Evolutionary conservation across 2,329 filamentous ascomycete species (phyloP).

Genomic region (Nemania sp.): DNA sequence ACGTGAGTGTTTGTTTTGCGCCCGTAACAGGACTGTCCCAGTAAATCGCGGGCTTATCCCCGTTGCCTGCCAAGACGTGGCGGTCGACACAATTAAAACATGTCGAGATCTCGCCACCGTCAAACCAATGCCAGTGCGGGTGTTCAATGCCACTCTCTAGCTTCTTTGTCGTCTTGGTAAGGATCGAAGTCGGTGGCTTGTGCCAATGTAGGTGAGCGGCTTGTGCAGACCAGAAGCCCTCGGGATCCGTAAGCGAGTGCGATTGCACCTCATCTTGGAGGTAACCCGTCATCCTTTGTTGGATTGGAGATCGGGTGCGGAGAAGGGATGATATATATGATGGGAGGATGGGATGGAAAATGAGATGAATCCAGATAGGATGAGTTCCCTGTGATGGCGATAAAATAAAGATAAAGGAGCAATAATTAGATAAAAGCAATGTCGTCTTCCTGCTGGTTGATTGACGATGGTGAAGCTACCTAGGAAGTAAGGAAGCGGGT

Average conservation of each 20-base stretch:
- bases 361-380: not conserved
- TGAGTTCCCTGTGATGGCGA: not conserved
- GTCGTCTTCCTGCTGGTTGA: not conserved
- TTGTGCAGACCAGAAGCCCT: constrained; percentile 80
- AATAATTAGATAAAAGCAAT: not conserved
- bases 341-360: not conserved
- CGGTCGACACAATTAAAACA: constrained; percentile 93
- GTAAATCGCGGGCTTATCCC: constrained; percentile 79
- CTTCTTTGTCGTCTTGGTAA: constrained; percentile 71
- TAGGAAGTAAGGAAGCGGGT: too few species aligned
- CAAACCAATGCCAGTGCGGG: constrained; percentile 90
- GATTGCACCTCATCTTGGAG: constrained; percentile 65
- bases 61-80: constrained; percentile 84
- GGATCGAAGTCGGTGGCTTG: constrained; percentile 73
- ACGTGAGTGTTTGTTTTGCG: constrained; percentile 78
- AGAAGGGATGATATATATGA: not conserved
- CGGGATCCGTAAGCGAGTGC: constrained; percentile 74
- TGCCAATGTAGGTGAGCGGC: constrained; percentile 85
- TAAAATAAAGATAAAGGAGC: not conserved
- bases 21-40: constrained; percentile 90
- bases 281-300: constrained; percentile 38
- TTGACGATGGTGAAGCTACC: too few species aligned
- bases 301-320: not conserved
- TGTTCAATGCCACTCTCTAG: constrained; percentile 69
- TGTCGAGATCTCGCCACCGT: constrained; percentile 87